phyloP scores from a whole-genome alignment of 2,329 filamentous ascomycete genomes.

The Thelonectria olida region DNA sequence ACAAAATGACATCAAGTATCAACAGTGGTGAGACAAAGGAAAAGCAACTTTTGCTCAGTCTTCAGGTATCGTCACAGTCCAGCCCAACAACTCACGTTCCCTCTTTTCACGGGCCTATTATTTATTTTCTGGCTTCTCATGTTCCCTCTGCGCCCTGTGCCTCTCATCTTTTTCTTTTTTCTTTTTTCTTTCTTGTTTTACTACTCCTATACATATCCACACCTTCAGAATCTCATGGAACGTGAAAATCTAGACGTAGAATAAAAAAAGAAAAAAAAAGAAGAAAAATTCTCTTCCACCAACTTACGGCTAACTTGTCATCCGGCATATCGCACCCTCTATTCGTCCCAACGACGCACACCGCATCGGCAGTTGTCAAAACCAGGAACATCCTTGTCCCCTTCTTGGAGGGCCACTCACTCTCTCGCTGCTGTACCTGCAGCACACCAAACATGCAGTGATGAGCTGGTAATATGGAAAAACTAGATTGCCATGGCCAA shows the following conservation, averaged over 20 bases:
- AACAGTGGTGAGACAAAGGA: too few species aligned
- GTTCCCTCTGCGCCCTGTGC: background rate
- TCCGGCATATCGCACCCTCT: too few species aligned
- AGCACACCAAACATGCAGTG: too few species aligned
- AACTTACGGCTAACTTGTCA: too few species aligned
- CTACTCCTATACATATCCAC: background rate
- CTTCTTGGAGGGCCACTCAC: background rate
- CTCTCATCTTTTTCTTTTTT: background rate
- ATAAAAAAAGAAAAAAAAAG: background rate
- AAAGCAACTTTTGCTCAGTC: too few species aligned
- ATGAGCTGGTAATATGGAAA: too few species aligned
- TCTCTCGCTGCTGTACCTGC: background rate
- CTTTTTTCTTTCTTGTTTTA: too few species aligned
- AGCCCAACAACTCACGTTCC: too few species aligned
- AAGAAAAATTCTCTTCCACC: background rate
- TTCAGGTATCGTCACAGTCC: too few species aligned
- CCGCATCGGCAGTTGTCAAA: background rate
- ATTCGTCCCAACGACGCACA: background rate
- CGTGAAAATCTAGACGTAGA: background rate
- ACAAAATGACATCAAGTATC: too few species aligned
- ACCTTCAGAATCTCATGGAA: background rate
- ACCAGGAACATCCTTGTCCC: background rate
- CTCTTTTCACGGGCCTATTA: too few species aligned
- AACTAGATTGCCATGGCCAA: too few species aligned
- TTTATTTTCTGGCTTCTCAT: conserved; percentile 7